Percentiles rank a stretch among this genome's conserved stretches.
phyloP scores from a whole-genome alignment of 306 rosid species.

The Dalbergia cultrata region DNA sequence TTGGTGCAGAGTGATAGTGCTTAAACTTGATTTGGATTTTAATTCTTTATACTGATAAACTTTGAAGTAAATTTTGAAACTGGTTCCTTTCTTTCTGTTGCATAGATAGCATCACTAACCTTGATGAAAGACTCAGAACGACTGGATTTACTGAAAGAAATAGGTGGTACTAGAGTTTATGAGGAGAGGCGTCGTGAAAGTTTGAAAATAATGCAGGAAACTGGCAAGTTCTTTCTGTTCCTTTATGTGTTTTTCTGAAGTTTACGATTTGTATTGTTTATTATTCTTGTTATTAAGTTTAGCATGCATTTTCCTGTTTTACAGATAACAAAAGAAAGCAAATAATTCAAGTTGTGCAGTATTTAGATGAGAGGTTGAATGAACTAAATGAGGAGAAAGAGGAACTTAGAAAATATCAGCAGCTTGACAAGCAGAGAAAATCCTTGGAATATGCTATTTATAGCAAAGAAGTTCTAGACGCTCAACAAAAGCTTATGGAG shows the following conservation, averaged over 20 bases:
- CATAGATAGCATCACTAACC: slow-evolving; percentile 87
- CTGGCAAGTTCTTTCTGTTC: slow-evolving; percentile 62
- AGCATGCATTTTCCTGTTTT: slow-evolving; percentile 42
- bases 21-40: slow-evolving; percentile 41
- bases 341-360: slow-evolving; percentile 98
- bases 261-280: slow-evolving; percentile 20
- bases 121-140: slow-evolving; percentile 98
- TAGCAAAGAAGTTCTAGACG: slow-evolving; percentile 91
- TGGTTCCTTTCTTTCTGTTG: slow-evolving; percentile 37
- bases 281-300: slow-evolving; percentile 28
- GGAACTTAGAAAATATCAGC: slow-evolving; percentile 93
- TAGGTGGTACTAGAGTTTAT: slow-evolving; percentile 97
- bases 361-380: slow-evolving; percentile 92
- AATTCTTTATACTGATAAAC: slow-evolving; percentile 28
- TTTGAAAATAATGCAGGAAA: slow-evolving; percentile 97
- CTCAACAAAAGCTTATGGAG: slow-evolving; percentile 88
- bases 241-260: slow-evolving; percentile 11
- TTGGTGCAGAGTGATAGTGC: slow-evolving; percentile 22
- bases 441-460: slow-evolving; percentile 88
- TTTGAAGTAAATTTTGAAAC: slow-evolving; percentile 24
- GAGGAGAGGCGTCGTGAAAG: slow-evolving; percentile 99
- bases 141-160: slow-evolving; percentile 92
- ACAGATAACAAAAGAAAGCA: slow-evolving; percentile 92
- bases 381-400: slow-evolving; percentile 98
- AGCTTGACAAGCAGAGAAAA: slow-evolving; percentile 92